These are phyloP conservation scores for Erysiphe pulchra DNA, from an alignment of 2,329 filamentous ascomycete species.

Conservation along the genomic window DNA sequence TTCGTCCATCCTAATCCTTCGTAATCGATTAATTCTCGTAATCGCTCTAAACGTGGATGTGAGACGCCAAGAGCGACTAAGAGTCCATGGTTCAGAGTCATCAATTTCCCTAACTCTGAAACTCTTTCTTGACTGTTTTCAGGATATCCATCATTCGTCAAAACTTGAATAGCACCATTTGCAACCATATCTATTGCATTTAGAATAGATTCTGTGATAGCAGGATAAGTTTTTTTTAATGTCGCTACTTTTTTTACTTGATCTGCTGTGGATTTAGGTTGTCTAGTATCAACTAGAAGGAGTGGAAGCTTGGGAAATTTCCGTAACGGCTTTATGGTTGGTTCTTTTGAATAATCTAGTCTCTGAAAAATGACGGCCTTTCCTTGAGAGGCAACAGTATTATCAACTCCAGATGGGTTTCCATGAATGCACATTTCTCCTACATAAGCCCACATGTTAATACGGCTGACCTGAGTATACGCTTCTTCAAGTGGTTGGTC, in stretches of 20 bases:
- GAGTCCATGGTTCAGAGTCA: constrained; percentile 82
- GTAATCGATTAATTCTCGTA: constrained; percentile 76
- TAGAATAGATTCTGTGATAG: constrained; percentile 56
- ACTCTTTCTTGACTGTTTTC: constrained; percentile 34
- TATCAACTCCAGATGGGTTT: constrained; percentile 89
- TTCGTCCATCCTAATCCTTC: constrained; percentile 91
- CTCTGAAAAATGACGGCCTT: constrained; percentile 85
- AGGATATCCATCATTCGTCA: constrained; percentile 40
- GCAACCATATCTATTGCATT: constrained; percentile 61
- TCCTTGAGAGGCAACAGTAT: constrained; percentile 80
- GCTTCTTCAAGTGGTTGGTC: constrained; percentile 76
- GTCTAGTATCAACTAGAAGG: constrained; percentile 68
- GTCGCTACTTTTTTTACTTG: constrained; percentile 71
- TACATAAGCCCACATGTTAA: constrained; percentile 95
- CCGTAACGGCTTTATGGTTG: constrained; percentile 49
- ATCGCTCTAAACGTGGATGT: constrained; percentile 73
- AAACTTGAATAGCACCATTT: constrained; percentile 24
- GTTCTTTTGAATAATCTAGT: constrained; percentile 50
- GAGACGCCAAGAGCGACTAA: constrained; percentile 82
- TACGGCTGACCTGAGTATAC: constrained; percentile 73
- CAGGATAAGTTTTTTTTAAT: constrained; percentile 45
- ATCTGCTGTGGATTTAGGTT: constrained; percentile 58
- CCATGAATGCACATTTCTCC: constrained; percentile 94
- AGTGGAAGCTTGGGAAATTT: constrained; percentile 82
- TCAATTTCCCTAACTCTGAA: constrained; percentile 59